Conservation (phyloP, 495 filamentous ascomycete species). For the Talaromyces thailandensis region DNA sequence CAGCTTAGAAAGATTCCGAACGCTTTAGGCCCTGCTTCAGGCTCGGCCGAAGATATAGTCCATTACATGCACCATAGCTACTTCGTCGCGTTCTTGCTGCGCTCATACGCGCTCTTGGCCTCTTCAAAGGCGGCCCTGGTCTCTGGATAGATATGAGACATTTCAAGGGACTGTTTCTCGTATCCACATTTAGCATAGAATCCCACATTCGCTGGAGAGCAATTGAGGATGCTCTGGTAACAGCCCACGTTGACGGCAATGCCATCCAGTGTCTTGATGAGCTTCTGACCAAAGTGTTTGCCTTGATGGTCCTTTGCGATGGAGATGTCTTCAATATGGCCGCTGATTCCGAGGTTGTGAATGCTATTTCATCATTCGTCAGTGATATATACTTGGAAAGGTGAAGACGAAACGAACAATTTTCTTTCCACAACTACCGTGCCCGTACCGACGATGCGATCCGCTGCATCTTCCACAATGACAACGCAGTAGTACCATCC, state of each 20-base stretch:
- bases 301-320: slow-evolving; percentile 6
- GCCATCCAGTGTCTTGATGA: not conserved
- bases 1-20: too few relatives aligned
- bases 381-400: too few relatives aligned
- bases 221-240: slow-evolving; percentile 1
- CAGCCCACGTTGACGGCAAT: slow-evolving; percentile 1
- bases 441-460: slow-evolving; percentile 5
- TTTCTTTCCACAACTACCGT: slow-evolving; percentile 1
- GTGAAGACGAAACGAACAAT: too few relatives aligned
- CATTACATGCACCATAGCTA: not conserved
- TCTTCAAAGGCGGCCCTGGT: not conserved
- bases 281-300: slow-evolving; percentile 6
- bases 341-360: slow-evolving; percentile 16
- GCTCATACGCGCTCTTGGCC: not conserved
- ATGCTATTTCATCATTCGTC: slow-evolving; percentile 9
- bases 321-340: slow-evolving; percentile 3
- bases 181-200: slow-evolving; percentile 8
- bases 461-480: slow-evolving; percentile 1
- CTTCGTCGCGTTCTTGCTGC: not conserved
- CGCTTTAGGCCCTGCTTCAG: too few relatives aligned
- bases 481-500: slow-evolving; percentile 8
- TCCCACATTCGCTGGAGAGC: not conserved
- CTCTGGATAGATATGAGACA: not conserved
- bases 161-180: not conserved
- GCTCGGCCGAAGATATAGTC: too few relatives aligned